A percentile compares a stretch with the other conserved stretches of the same genome.
phyloP scores from a whole-genome alignment of 176 grass and related monocot genomes.

The Tillandsia fasciculata region DNA sequence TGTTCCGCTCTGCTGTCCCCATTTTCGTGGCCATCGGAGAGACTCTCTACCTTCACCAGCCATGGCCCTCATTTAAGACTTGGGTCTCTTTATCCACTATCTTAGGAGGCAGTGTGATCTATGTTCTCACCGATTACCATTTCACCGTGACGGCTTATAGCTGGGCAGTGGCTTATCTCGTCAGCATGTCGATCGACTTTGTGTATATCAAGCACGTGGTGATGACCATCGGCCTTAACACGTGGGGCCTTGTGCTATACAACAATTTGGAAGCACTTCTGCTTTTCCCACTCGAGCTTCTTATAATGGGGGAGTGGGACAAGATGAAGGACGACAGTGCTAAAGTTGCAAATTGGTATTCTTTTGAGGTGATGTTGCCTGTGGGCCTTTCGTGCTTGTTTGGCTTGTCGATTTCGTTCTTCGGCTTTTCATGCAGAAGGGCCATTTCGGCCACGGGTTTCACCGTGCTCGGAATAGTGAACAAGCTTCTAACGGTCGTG shows the following conservation, averaged over 20 bases:
- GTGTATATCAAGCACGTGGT: constrained; percentile 87
- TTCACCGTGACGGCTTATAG: constrained; percentile 66
- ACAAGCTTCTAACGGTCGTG: constrained; percentile 63
- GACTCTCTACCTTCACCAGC: constrained; percentile 68
- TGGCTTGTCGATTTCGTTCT: constrained; percentile 72
- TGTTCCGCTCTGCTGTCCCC: constrained; percentile 70
- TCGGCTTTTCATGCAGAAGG: constrained; percentile 61
- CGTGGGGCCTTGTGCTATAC: constrained; percentile 90
- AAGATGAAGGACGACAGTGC: constrained; percentile 45
- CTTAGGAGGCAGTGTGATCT: constrained; percentile 72
- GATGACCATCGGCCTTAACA: constrained; percentile 80
- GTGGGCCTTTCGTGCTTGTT: constrained; percentile 59
- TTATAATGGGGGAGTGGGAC: constrained; percentile 64
- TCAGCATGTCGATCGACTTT: constrained; percentile 76
- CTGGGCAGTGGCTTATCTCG: constrained; percentile 67
- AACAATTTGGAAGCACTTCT: constrained; percentile 79
- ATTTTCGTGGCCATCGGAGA: constrained; percentile 75
- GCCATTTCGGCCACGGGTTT: constrained; percentile 64
- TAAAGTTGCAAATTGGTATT: constrained; percentile 43
- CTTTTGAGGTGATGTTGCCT: constrained; percentile 42
- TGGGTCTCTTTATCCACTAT: constrained; percentile 77
- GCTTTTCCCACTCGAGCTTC: constrained; percentile 66
- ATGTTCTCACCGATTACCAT: constrained; percentile 80
- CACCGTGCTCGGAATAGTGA: constrained; percentile 66
- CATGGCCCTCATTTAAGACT: constrained; percentile 63